Evolutionary conservation across 768 basidiomycete genomes (phyloP).

Genomic region (Austroboletus festivus): DNA sequence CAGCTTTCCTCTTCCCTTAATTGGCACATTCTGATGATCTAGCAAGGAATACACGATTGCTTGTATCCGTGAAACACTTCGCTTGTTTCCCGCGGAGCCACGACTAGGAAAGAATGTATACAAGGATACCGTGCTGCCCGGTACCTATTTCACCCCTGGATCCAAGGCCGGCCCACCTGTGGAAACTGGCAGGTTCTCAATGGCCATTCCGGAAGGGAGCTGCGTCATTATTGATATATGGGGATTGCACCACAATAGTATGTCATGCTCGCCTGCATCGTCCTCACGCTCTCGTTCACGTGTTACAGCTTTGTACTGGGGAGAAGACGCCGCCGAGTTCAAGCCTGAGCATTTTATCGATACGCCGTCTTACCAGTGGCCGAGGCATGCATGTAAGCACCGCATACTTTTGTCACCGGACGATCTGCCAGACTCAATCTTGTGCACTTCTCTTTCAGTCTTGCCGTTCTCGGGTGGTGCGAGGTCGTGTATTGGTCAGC

Average conservation of each 20-base stretch:
- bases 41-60: slow-evolving; percentile 42
- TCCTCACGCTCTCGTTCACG: neutral
- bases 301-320: slow-evolving; percentile 47
- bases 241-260: slow-evolving; percentile 46
- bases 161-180: slow-evolving; percentile 7
- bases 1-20: neutral
- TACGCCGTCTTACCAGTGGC: slow-evolving; percentile 48
- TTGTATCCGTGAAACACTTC: slow-evolving; percentile 45
- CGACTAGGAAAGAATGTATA: slow-evolving; percentile 36
- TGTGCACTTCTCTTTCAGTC: slow-evolving; percentile 24
- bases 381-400: slow-evolving; percentile 45
- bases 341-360: slow-evolving; percentile 52
- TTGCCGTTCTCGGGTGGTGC: slow-evolving; percentile 45
- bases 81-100: slow-evolving; percentile 38
- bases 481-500: slow-evolving; percentile 48
- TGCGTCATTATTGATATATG: slow-evolving; percentile 39
- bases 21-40: neutral
- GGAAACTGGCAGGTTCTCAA: slow-evolving; percentile 29
- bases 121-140: slow-evolving; percentile 35
- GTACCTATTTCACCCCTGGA: slow-evolving; percentile 33
- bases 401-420: neutral
- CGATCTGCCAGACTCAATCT: neutral
- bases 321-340: slow-evolving; percentile 42
- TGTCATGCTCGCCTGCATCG: slow-evolving; percentile 9
- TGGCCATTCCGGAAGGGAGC: slow-evolving; percentile 40